Conservation (phyloP, 2,329 filamentous ascomycete species). For the Torrubiella hemipterigena region DNA sequence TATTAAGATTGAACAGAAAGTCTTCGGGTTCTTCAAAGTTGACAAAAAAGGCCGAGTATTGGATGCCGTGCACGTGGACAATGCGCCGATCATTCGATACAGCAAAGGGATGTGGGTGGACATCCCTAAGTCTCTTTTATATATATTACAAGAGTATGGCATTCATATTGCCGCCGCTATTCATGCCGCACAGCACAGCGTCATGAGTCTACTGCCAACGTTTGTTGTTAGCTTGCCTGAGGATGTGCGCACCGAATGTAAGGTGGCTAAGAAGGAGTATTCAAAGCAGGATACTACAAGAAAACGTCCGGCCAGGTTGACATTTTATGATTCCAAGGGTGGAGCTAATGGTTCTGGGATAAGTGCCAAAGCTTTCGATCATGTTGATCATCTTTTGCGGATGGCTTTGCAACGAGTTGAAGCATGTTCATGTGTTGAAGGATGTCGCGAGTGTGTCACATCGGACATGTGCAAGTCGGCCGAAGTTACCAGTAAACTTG, state of each 20-base stretch:
- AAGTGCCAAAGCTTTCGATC: constrained; percentile 87
- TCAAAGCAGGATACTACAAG: constrained; percentile 54
- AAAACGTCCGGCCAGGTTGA: constrained; percentile 78
- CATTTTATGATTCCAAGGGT: constrained; percentile 92
- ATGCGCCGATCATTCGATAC: constrained; percentile 74
- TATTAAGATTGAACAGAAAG: constrained; percentile 75
- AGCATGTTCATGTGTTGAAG: constrained; percentile 62
- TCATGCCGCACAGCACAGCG: constrained; percentile 86
- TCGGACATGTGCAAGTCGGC: constrained; percentile 73
- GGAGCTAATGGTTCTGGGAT: constrained; percentile 76
- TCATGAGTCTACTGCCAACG: constrained; percentile 77
- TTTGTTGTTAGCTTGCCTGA: constrained; percentile 84
- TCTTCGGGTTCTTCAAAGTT: constrained; percentile 97
- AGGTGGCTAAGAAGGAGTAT: constrained; percentile 79
- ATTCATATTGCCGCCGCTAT: constrained; percentile 83
- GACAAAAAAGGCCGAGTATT: constrained; percentile 75
- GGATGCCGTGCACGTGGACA: constrained; percentile 86
- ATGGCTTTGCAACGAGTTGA: constrained; percentile 70
- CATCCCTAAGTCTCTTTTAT: constrained; percentile 65
- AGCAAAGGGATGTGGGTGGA: constrained; percentile 95
- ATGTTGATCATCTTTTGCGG: constrained; percentile 64
- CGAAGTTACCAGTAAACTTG: constrained; percentile 86
- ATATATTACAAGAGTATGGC: constrained; percentile 60
- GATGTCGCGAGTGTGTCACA: constrained; percentile 84
- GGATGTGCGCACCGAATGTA: constrained; percentile 91